Conservation (phyloP, 164 flowering plant species). For the Annona cherimola region DNA sequence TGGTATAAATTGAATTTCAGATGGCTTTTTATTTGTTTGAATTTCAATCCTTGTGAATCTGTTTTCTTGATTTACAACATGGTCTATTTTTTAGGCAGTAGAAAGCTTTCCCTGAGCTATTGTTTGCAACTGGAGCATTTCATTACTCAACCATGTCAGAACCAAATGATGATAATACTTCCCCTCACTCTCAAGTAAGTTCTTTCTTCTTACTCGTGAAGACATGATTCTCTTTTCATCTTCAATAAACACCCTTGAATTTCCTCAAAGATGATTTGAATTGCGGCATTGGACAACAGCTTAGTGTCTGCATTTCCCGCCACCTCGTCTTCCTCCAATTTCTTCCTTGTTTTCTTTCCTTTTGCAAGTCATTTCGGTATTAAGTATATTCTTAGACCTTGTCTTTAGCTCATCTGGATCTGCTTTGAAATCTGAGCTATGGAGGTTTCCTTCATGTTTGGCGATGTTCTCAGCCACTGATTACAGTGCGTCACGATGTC, state of each 20-base stretch:
- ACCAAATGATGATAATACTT: conserved; percentile 40
- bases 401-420: no score
- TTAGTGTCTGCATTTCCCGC: not conserved
- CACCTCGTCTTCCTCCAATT: not conserved
- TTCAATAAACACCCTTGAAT: not conserved
- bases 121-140: conserved; percentile 5
- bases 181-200: conserved; percentile 45
- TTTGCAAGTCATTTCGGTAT: not conserved
- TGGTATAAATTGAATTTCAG: not conserved
- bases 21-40: not conserved
- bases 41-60: not conserved
- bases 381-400: no score
- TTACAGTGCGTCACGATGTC: no score
- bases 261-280: not conserved
- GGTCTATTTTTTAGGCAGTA: not conserved
- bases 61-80: not conserved
- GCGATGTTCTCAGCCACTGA: no score
- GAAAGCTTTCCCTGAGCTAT: not conserved
- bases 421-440: no score
- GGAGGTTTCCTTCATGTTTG: no score
- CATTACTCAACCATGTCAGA: conserved; percentile 32
- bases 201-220: not conserved
- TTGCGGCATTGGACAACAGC: not conserved
- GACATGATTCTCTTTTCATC: not conserved
- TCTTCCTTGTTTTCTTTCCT: not conserved